These are phyloP conservation scores for Gloeopeniophorella convolvens DNA, from an alignment of 768 basidiomycete genomes.

Conservation along the genomic window DNA sequence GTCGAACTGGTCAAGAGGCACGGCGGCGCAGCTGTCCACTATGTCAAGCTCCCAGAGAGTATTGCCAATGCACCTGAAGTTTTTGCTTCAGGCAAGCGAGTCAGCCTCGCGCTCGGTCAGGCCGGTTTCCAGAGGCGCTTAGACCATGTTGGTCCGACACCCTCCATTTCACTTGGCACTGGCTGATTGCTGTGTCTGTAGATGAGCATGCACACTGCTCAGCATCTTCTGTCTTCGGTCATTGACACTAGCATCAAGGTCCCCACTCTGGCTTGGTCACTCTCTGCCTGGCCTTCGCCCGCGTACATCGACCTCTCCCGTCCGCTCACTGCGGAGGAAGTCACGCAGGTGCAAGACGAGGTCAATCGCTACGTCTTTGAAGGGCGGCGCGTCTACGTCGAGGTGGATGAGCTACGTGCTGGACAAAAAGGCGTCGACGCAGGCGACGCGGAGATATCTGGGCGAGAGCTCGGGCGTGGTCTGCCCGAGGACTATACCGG, in stretches of 20 bases:
- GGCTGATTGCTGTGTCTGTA: conserved; percentile 24
- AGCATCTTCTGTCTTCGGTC: conserved; percentile 78
- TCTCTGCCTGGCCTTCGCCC: conserved; percentile 58
- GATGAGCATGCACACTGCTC: conserved; percentile 84
- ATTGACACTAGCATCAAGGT: conserved; percentile 57
- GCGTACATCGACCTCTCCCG: conserved; percentile 75
- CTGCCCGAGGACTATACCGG: conserved; percentile 72
- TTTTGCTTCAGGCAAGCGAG: conserved; percentile 46
- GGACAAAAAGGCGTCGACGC: conserved; percentile 24
- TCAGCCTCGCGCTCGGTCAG: conserved; percentile 49
- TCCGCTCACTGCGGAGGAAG: conserved; percentile 57
- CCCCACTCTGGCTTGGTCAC: conserved; percentile 78
- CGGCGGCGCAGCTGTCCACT: conserved; percentile 73
- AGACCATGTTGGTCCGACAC: conserved; percentile 53
- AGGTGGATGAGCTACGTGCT: conserved; percentile 60
- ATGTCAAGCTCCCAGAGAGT: conserved; percentile 41
- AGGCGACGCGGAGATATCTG: conserved; percentile 34
- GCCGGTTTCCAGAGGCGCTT: conserved; percentile 58
- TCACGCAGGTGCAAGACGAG: conserved; percentile 50
- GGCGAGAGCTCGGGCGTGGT: conserved; percentile 48
- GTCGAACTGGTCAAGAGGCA: conserved; percentile 63
- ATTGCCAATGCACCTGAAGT: conserved; percentile 38
- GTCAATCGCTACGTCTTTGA: conserved; percentile 66
- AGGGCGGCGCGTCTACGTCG: conserved; percentile 61
- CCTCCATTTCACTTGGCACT: background rate